Conservation (phyloP, 1,284 basidiomycete genomes). For the Stereum hirsutum region DNA sequence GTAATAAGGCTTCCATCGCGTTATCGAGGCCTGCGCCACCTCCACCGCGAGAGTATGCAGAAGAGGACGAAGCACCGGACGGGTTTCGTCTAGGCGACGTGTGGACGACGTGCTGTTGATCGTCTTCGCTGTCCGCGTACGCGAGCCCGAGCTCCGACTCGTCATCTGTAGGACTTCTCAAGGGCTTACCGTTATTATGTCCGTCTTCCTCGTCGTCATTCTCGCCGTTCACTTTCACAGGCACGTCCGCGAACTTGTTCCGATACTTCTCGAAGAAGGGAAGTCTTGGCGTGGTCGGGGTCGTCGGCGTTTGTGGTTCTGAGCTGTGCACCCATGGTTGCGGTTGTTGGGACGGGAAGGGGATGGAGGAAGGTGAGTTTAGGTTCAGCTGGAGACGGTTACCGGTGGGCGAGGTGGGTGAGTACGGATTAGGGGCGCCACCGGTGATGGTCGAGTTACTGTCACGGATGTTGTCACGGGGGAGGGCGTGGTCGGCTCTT, state of each 20-base stretch:
- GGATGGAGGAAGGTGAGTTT: slow-evolving; percentile 25
- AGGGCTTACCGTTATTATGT: neutral
- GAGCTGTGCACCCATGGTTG: slow-evolving; percentile 4
- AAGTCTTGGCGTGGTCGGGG: slow-evolving; percentile 18
- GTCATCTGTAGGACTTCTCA: slow-evolving; percentile 5
- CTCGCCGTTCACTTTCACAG: neutral
- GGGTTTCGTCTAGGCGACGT: slow-evolving; percentile 12
- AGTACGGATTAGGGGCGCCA: neutral
- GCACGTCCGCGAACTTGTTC: slow-evolving; percentile 5
- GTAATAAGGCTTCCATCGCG: slow-evolving; percentile 39
- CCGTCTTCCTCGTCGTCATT: slow-evolving; percentile 8
- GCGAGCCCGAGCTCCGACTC: slow-evolving; percentile 18
- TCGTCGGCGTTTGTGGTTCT: slow-evolving; percentile 25
- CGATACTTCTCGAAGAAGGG: slow-evolving; percentile 36
- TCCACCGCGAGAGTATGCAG: slow-evolving; percentile 12
- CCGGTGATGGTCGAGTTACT: slow-evolving; percentile 3
- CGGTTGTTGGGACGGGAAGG: slow-evolving; percentile 17
- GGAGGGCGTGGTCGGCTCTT: slow-evolving; percentile 1
- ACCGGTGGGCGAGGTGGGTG: slow-evolving; percentile 16
- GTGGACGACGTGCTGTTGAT: slow-evolving; percentile 15
- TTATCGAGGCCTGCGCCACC: slow-evolving; percentile 25
- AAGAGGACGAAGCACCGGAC: slow-evolving; percentile 19
- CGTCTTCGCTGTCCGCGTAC: slow-evolving; percentile 17
- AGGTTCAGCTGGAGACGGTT: slow-evolving; percentile 26
- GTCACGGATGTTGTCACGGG: slow-evolving; percentile 1